Conservation (phyloP, 1,139 yeast species). For the Yamadazyma kanchanaburiensis region DNA sequence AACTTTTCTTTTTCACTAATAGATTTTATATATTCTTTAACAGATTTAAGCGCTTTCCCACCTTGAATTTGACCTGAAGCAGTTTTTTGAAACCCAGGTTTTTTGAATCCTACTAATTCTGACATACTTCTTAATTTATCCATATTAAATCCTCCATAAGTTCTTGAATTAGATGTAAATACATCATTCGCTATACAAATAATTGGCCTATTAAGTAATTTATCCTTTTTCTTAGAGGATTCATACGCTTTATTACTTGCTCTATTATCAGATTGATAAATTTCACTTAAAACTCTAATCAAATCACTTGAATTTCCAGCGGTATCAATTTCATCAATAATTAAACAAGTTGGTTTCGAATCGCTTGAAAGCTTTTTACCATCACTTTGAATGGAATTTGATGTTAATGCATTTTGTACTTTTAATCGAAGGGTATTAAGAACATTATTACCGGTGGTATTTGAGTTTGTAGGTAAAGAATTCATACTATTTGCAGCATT, state of each 20-base stretch:
- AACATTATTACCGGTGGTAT: constrained; percentile 17
- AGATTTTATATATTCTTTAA: constrained; percentile 36
- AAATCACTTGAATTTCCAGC: constrained; percentile 75
- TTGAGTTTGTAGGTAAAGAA: constrained; percentile 24
- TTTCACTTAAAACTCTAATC: constrained; percentile 60
- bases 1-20: constrained; percentile 31
- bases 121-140: constrained; percentile 71
- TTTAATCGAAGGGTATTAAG: constrained; percentile 39
- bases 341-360: constrained; percentile 72
- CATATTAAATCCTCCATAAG: constrained; percentile 43
- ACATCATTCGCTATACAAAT: constrained; percentile 90
- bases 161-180: constrained; percentile 47
- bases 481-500: constrained; percentile 80
- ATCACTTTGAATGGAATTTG: constrained; percentile 51
- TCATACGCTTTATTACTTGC: constrained; percentile 29
- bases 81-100: constrained; percentile 48
- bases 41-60: constrained; percentile 36
- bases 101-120: constrained; percentile 66
- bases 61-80: constrained; percentile 29
- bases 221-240: constrained; percentile 23
- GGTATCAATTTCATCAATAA: constrained; percentile 91
- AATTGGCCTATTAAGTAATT: constrained; percentile 70
- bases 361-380: constrained; percentile 10
- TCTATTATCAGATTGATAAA: constrained; percentile 56
- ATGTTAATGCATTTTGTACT: constrained; percentile 66